Base-by-base conservation (phyloP, 495 filamentous ascomycete species). In the Penicillium pulvis region DNA sequence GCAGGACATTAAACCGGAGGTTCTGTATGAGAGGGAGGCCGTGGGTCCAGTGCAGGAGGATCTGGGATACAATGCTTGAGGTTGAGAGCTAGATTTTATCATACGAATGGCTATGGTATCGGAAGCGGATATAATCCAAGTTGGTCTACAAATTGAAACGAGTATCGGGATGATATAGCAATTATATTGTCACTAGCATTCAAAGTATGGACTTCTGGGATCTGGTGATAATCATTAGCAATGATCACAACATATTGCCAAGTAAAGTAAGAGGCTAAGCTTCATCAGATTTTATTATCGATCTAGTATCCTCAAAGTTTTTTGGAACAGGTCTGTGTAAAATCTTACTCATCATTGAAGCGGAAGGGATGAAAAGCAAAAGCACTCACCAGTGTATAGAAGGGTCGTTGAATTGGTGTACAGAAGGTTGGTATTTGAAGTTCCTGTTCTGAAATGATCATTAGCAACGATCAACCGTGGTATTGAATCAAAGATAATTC, bases 321-420 rank as follows among this genome's bases (percentile, higher is more conserved):
- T 75, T 82, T 77, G 75, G 80, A 83, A 82, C 79, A 83, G 79
- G 78, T 82, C 77, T 83, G 80, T 83, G 78, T 77, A 73, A 77
- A 80, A 75, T 74, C 56, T 56, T 77, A 69, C 72, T 83, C 80
- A 81, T 82, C 79, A 82, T 78, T 54, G 59, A 58, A 73, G 66
- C 39, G 48, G 45, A 39, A 46, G 23, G 55, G 24, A 43, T 0
- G 46, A 12, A 19, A 49, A 44, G n/a, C 17, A 23, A 43, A 10
- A 26, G 12, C 1, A 51, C 48, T 33, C 17, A 51, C 48, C 28
- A 20, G 20, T 23, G 20, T 1, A 23, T 23, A 23, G 20, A 23
- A 23, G 20, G 20, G 20, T 23, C 20, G 20, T 14, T 35, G 4
- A 30, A 2, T n/a, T 50, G 47, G 10, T 14, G 33, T 36, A 33